These are phyloP conservation scores for Phaseolus lunatus DNA, from an alignment of 306 rosid species.

Conservation along the genomic window DNA sequence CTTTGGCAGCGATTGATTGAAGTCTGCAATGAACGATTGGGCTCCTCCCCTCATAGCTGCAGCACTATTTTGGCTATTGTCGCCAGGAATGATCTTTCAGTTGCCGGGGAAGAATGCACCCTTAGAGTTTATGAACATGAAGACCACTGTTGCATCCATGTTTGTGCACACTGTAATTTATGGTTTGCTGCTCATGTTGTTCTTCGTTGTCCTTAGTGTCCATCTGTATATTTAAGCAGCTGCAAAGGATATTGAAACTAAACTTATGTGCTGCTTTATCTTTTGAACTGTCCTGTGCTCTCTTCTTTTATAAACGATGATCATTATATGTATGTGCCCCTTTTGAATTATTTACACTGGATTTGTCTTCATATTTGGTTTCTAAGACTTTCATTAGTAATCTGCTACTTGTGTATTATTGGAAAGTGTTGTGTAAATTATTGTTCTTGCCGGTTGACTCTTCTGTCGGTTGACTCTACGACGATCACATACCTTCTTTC, in stretches of 20 bases:
- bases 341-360: background rate
- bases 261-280: background rate
- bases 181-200: slow-evolving; percentile 73
- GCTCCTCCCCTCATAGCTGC: slow-evolving; percentile 87
- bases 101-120: slow-evolving; percentile 82
- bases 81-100: slow-evolving; percentile 86
- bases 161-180: slow-evolving; percentile 85
- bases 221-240: slow-evolving; percentile 65
- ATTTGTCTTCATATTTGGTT: background rate
- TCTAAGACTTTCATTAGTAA: background rate
- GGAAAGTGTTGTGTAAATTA: background rate
- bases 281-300: background rate
- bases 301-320: background rate
- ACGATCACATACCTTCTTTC: too few relatives aligned
- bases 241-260: background rate
- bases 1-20: background rate
- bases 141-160: slow-evolving; percentile 81
- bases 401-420: background rate
- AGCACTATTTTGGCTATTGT: slow-evolving; percentile 73
- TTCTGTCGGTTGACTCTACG: too few relatives aligned
- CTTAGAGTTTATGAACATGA: slow-evolving; percentile 80
- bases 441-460: too few relatives aligned
- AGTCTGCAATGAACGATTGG: slow-evolving; percentile 68
- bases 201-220: slow-evolving; percentile 72
- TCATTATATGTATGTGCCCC: background rate